phyloP scores from a whole-genome alignment of 257 asterid genomes.

The Solanum sejunctum region DNA sequence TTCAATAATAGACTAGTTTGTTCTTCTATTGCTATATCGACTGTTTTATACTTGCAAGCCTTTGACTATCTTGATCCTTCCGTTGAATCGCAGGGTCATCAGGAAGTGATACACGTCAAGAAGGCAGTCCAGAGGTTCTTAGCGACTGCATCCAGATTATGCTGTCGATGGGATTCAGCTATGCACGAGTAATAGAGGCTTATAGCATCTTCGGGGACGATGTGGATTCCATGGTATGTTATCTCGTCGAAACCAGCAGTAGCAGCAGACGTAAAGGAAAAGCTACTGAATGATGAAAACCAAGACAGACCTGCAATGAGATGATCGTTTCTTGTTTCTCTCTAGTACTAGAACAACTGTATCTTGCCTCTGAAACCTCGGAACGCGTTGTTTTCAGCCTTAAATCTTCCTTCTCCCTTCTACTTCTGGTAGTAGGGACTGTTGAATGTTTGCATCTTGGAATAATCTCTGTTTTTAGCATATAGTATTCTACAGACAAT shows the following conservation, averaged over 20 bases:
- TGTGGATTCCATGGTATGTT: slow-evolving; percentile 87
- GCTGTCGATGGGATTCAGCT: slow-evolving; percentile 95
- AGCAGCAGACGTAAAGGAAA: slow-evolving; percentile 89
- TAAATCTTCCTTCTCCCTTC: background rate
- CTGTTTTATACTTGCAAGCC: background rate
- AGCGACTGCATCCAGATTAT: slow-evolving; percentile 69
- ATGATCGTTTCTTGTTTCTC: background rate
- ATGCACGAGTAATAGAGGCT: slow-evolving; percentile 85
- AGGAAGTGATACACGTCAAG: slow-evolving; percentile 32
- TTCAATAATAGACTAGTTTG: background rate
- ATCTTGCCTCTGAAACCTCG: background rate
- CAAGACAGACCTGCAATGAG: background rate
- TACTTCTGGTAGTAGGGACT: background rate
- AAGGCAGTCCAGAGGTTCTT: slow-evolving; percentile 30
- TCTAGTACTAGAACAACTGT: background rate
- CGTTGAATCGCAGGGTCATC: slow-evolving; percentile 42
- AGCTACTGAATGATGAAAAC: slow-evolving; percentile 58
- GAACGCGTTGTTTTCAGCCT: background rate
- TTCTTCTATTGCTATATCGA: background rate
- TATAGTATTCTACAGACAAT: background rate
- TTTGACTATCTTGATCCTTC: background rate
- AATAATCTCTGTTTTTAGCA: background rate
- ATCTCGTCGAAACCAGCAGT: slow-evolving; percentile 60
- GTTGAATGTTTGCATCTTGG: background rate
- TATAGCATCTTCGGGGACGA: slow-evolving; percentile 90